phyloP scores from a whole-genome alignment of 495 filamentous ascomycete genomes.

The Aspergillus bertholletiae region DNA sequence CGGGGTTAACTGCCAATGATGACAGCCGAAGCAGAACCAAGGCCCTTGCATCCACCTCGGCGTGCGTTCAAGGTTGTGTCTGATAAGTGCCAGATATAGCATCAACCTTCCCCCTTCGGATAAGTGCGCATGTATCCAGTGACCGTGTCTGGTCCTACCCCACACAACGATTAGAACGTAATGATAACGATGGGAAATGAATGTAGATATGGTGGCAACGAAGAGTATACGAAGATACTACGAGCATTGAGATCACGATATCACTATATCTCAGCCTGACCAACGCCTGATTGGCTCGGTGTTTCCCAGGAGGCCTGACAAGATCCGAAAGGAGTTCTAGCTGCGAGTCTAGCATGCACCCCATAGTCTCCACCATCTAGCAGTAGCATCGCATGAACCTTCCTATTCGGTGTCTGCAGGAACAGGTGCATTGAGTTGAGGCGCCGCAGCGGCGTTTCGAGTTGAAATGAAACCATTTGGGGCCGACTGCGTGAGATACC shows the following conservation, averaged over 20 bases:
- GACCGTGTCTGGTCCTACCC: not conserved
- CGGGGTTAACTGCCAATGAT: too few relatives aligned
- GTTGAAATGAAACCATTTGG: too few relatives aligned
- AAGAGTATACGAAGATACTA: too few relatives aligned
- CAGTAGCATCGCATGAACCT: not conserved
- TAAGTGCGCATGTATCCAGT: not conserved
- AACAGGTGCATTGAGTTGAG: not conserved
- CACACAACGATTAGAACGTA: too few relatives aligned
- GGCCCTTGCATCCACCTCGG: too few relatives aligned
- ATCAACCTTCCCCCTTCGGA: not conserved
- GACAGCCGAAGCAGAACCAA: too few relatives aligned
- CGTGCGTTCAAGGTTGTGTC: too few relatives aligned
- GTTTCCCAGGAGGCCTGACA: not conserved
- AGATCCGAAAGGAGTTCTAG: not conserved
- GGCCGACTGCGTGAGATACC: too few relatives aligned
- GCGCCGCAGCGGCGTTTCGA: not conserved
- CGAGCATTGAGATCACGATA: not conserved
- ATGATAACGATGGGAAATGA: too few relatives aligned
- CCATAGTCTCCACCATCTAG: not conserved
- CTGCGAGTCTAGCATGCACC: not conserved
- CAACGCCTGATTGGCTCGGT: too few relatives aligned
- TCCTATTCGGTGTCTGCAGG: not conserved
- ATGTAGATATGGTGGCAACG: too few relatives aligned
- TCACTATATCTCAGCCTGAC: too few relatives aligned
- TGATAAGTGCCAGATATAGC: not conserved